A percentile compares a stretch with the other conserved stretches of the same genome.
These are phyloP conservation scores for Candida suzukii DNA, from an alignment of 805 yeast species.

Conservation along the genomic window DNA sequence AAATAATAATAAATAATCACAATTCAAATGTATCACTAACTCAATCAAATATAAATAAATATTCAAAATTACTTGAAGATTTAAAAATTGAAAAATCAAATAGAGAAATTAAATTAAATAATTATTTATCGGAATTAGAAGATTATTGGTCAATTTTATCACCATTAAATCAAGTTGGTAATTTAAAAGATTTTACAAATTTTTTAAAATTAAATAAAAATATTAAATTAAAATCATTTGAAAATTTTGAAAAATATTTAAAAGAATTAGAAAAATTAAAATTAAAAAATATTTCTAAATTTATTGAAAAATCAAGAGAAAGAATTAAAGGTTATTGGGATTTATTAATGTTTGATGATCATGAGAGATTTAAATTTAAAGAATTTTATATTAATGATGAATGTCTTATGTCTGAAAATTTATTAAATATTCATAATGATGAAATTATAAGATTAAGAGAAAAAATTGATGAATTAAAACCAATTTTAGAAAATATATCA, in stretches of 20 bases:
- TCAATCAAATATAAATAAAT: conserved; percentile 2
- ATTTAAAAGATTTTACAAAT: conserved; percentile 18
- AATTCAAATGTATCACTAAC: conserved; percentile 4
- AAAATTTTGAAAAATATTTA: conserved; percentile 47
- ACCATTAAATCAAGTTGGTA: conserved; percentile 13
- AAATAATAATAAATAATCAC: neutral
- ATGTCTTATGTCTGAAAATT: conserved; percentile 42
- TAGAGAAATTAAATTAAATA: conserved; percentile 31
- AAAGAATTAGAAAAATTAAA: conserved; percentile 53
- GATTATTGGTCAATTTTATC: conserved; percentile 40
- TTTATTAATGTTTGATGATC: conserved; percentile 47
- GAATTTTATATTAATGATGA: conserved; percentile 32
- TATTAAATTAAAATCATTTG: conserved; percentile 40
- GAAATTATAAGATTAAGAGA: conserved; percentile 48
- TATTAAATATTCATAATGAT: conserved; percentile 56
- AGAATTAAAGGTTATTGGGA: conserved; percentile 61
- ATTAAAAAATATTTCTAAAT: conserved; percentile 55
- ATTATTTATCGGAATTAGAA: conserved; percentile 26
- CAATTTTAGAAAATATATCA: conserved; percentile 48
- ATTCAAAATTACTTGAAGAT: neutral
- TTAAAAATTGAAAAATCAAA: conserved; percentile 26
- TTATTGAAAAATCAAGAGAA: conserved; percentile 54
- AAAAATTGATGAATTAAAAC: conserved; percentile 43
- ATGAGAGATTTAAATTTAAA: conserved; percentile 41
- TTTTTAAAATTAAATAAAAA: conserved; percentile 38